phyloP scores from a whole-genome alignment of 2,329 filamentous ascomycete species.

The Aspergillus ustus region DNA sequence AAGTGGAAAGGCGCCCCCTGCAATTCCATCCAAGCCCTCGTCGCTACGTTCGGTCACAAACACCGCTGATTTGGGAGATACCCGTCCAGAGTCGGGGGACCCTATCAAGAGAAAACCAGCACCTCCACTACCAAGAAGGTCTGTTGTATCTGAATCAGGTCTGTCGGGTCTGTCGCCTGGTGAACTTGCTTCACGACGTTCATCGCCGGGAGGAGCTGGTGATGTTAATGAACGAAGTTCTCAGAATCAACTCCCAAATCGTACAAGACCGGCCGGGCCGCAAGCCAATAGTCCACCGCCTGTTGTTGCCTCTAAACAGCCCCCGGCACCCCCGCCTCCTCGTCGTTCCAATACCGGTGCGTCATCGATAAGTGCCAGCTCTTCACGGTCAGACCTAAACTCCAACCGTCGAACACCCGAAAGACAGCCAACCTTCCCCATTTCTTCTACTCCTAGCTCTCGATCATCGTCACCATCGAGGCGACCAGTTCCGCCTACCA shows the following conservation, averaged over 20 bases:
- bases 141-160: slow-evolving; percentile 26
- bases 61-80: slow-evolving; percentile 24
- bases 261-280: slow-evolving; percentile 1
- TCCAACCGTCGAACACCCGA: slow-evolving; percentile 26
- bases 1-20: slow-evolving; percentile 39
- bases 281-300: slow-evolving; percentile 12
- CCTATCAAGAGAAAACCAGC: slow-evolving; percentile 39
- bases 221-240: neutral
- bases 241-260: slow-evolving; percentile 21
- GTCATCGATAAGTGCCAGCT: slow-evolving; percentile 19
- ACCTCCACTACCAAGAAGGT: slow-evolving; percentile 45
- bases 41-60: slow-evolving; percentile 43
- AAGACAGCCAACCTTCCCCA: slow-evolving; percentile 33
- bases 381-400: slow-evolving; percentile 22
- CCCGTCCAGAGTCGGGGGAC: slow-evolving; percentile 22
- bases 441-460: slow-evolving; percentile 26
- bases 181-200: neutral
- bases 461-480: slow-evolving; percentile 36
- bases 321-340: slow-evolving; percentile 38
- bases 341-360: slow-evolving; percentile 36
- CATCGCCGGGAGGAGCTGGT: neutral
- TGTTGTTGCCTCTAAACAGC: slow-evolving; percentile 28
- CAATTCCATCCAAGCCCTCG: slow-evolving; percentile 51
- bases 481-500: slow-evolving; percentile 24
- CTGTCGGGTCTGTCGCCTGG: neutral